Evolutionary conservation across 2,329 filamentous ascomycete species (phyloP).

Genomic region (Alternaria infectoria): DNA sequence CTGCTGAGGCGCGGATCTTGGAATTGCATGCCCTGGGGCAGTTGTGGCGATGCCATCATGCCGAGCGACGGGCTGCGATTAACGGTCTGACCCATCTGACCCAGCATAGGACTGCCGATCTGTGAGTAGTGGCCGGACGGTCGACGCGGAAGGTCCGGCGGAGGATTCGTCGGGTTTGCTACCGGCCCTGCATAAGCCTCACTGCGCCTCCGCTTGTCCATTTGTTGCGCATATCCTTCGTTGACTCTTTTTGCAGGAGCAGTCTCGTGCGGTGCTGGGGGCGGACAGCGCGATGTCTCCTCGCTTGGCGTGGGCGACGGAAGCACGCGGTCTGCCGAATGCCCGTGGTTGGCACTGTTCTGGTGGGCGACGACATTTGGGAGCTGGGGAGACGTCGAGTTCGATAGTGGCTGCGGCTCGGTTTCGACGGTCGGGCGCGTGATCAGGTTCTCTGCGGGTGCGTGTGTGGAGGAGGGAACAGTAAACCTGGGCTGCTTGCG

Average conservation of each 20-base stretch:
- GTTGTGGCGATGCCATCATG: slow-evolving; percentile 12
- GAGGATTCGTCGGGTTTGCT: not conserved
- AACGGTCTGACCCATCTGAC: not conserved
- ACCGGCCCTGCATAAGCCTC: not conserved
- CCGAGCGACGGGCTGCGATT: slow-evolving; percentile 2
- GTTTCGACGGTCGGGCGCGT: slow-evolving; percentile 6
- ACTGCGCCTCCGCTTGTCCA: not conserved
- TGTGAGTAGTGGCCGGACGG: slow-evolving; percentile 6
- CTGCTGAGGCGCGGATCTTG: not conserved
- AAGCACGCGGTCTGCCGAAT: slow-evolving; percentile 50
- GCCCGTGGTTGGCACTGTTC: not conserved
- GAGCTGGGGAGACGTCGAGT: slow-evolving; percentile 45
- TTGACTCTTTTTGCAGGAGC: not conserved
- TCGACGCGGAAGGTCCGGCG: not conserved
- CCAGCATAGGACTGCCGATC: slow-evolving; percentile 4
- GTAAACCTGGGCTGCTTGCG: slow-evolving; percentile 8
- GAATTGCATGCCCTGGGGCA: slow-evolving; percentile 1
- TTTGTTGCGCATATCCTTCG: not conserved
- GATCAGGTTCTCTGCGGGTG: not conserved
- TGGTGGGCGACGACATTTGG: slow-evolving; percentile 31
- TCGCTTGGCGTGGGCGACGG: slow-evolving; percentile 70
- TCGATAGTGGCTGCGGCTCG: slow-evolving; percentile 32
- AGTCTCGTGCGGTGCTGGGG: not conserved
- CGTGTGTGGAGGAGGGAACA: not conserved
- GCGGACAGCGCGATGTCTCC: slow-evolving; percentile 44